Evolutionary conservation across 2,329 filamentous ascomycete species (phyloP).

Genomic region (Xylariales sp.): DNA sequence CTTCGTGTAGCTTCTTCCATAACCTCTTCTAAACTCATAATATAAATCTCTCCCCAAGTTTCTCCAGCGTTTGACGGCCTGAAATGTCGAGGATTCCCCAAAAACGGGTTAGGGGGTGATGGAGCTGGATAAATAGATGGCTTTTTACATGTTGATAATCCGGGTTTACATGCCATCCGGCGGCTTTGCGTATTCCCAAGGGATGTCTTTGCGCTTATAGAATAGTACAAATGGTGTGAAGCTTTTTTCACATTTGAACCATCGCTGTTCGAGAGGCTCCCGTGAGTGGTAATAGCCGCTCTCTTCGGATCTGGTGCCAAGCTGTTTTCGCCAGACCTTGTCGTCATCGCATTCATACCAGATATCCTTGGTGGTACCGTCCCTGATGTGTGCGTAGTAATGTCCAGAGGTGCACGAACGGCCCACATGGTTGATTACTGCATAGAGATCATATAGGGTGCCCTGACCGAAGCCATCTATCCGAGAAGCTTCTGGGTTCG

Average conservation of each 20-base stretch:
- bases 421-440: slow-evolving; percentile 74
- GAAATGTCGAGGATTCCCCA: no score
- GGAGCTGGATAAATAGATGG: no score
- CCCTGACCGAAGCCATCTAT: slow-evolving; percentile 45
- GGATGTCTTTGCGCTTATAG: slow-evolving; percentile 16
- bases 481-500: slow-evolving; percentile 17
- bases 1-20: no score
- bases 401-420: slow-evolving; percentile 67
- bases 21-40: no score
- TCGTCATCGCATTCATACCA: slow-evolving; percentile 51
- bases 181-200: slow-evolving; percentile 4
- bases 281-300: no score
- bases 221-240: slow-evolving; percentile 14
- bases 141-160: no score
- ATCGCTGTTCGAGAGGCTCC: slow-evolving; percentile 1
- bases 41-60: no score
- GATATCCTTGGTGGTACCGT: slow-evolving; percentile 30
- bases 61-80: no score
- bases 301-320: not conserved
- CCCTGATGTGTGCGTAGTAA: slow-evolving; percentile 69
- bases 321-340: slow-evolving; percentile 1
- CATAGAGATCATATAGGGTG: slow-evolving; percentile 81
- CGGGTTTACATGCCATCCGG: no score
- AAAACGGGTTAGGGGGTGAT: no score
- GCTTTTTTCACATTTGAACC: slow-evolving; percentile 2